phyloP scores from a whole-genome alignment of 257 asterid species.

The Phtheirospermum japonicum region DNA sequence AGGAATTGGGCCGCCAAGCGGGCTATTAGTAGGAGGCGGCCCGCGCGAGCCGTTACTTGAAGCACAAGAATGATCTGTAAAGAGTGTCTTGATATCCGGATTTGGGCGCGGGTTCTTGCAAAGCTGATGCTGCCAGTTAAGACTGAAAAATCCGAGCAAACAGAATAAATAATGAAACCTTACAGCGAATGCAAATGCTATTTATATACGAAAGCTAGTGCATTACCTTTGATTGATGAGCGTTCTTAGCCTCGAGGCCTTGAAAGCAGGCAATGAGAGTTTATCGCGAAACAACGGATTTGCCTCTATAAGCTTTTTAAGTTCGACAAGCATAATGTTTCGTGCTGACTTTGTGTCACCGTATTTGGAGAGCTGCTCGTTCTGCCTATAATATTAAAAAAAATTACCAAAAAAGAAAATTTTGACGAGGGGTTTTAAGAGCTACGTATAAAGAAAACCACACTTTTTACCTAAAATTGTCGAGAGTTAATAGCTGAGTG shows the following conservation, averaged over 20 bases:
- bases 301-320: constrained; percentile 89
- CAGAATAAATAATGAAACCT: constrained; percentile 18
- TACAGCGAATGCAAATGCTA: constrained; percentile 19
- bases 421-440: constrained; percentile 8
- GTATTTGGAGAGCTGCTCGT: constrained; percentile 93
- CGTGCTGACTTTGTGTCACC: constrained; percentile 96
- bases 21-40: constrained; percentile 63
- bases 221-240: constrained; percentile 85
- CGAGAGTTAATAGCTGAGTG: constrained; percentile 72
- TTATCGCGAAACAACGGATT: constrained; percentile 90
- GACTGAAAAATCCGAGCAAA: constrained; percentile 50
- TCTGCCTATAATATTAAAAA: constrained; percentile 60
- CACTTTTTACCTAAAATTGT: constrained; percentile 69
- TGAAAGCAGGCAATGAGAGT: constrained; percentile 74
- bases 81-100: constrained; percentile 92
- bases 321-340: constrained; percentile 81
- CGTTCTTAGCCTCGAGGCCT: constrained; percentile 86
- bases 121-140: constrained; percentile 97
- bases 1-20: constrained; percentile 65
- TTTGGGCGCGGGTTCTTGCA: constrained; percentile 96
- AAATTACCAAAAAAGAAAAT: constrained; percentile 17
- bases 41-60: constrained; percentile 73
- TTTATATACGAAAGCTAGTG: constrained; percentile 8
- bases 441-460: constrained; percentile 18
- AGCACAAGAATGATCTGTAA: constrained; percentile 81